Evolutionary conservation across 73 alveolate species (phyloP), one percentile per base, ranked within the genome.

Genomic region (Effrenium voratum): DNA sequence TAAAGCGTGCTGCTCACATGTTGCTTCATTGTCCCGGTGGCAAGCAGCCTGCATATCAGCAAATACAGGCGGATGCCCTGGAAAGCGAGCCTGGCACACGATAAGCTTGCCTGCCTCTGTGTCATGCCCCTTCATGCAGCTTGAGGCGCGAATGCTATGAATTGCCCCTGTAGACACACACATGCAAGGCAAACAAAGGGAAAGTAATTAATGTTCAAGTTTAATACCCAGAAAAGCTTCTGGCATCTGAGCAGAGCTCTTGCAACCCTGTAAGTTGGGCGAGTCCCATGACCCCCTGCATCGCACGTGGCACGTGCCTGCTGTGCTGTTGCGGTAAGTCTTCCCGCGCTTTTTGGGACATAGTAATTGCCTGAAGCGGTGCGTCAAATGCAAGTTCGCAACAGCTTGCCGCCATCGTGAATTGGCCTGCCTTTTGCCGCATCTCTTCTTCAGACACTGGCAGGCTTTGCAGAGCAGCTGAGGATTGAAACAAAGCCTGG

Each of bases 31-130:
- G 15, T 30, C 82, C 82, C 73, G 30, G n/a, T n/a, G n/a, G n/a
- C n/a, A n/a, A n/a, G n/a, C n/a, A n/a, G 82, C 94, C 94, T 85
- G 94, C 94, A 85, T 22, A 85, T 85, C 82, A 85, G 46, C n/a
- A 85, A 59, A 30, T 85, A 85, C 8, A 85, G 81, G 28, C 80
- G 94, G 81, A 85, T 85, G 82, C 94, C 46, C 34, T 59, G 94
- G 94, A 85, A 85, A 26, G 94, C 38, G 38, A 85, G 73, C 94
- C 94, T 85, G 63, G 2, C 49, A 26, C 15, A 26, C 3, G 43
- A 5, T n/a, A n/a, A n/a, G n/a, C n/a, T n/a, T n/a, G n/a, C n/a
- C n/a, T n/a, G n/a, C n/a, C n/a, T n/a, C n/a, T n/a, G n/a, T n/a
- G n/a, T n/a, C n/a, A n/a, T n/a, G n/a, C n/a, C n/a, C n/a, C n/a